These are phyloP conservation scores for Anastatica hierochuntica DNA, from an alignment of 345 rosid genomes.

Conservation along the genomic window DNA sequence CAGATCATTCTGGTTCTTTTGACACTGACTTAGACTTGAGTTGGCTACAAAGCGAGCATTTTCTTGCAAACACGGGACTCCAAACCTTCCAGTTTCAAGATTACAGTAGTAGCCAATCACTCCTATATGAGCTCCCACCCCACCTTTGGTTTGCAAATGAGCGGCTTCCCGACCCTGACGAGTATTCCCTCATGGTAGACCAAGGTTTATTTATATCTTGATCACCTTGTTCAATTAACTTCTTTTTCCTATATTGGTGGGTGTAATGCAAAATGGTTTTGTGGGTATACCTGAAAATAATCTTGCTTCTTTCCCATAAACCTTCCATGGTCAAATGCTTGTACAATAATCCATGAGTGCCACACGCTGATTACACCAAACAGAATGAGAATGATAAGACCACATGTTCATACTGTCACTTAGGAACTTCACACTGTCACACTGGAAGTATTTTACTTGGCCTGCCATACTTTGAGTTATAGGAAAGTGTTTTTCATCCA, in stretches of 20 bases:
- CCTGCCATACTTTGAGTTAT: neutral
- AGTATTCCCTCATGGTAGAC: conserved; percentile 39
- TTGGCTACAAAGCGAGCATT: conserved; percentile 44
- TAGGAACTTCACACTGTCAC: neutral
- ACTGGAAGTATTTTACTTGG: neutral
- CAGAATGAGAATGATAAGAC: conserved; percentile 11
- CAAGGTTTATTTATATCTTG: conserved; percentile 63
- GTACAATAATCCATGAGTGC: conserved; percentile 20
- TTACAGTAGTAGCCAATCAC: conserved; percentile 19
- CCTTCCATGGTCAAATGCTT: conserved; percentile 13
- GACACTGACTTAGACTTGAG: conserved; percentile 40
- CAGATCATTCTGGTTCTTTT: conserved; percentile 19
- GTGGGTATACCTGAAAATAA: conserved; percentile 27
- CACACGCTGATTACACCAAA: conserved; percentile 5
- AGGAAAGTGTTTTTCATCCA: too few species aligned
- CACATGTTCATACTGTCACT: conserved; percentile 8
- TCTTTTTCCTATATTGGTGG: conserved; percentile 17
- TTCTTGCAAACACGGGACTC: conserved; percentile 37
- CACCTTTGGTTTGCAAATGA: conserved; percentile 56
- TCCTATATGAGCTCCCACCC: conserved; percentile 40
- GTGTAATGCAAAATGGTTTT: conserved; percentile 28
- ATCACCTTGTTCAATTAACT: conserved; percentile 27
- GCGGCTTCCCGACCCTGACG: conserved; percentile 43
- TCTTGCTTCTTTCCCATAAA: conserved; percentile 16
- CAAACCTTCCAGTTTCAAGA: conserved; percentile 39